Conservation (phyloP, 208 protist species). For the Phytomonas sp. region DNA sequence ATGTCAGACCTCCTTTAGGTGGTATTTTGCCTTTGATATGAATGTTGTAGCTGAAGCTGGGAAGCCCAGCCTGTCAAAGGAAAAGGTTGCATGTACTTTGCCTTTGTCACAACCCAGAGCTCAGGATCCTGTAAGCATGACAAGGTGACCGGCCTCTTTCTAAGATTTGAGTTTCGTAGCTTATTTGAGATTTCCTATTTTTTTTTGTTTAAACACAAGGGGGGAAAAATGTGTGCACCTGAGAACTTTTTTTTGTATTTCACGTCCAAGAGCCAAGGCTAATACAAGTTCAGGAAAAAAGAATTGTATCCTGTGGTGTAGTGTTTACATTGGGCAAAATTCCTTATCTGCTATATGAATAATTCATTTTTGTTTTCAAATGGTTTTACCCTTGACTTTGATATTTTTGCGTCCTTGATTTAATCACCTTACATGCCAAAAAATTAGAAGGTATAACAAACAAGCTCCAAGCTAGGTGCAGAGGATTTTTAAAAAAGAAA, state of each 20-base stretch:
- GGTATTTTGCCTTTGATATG: not conserved
- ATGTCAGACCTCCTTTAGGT: not conserved
- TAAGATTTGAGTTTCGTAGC: too few species aligned
- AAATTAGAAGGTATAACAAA: not conserved
- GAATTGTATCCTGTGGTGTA: not conserved
- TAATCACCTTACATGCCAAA: conserved; percentile 5
- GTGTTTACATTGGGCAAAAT: conserved; percentile 3
- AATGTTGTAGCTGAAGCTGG: not conserved
- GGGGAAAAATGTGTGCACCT: not conserved
- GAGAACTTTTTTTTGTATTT: conserved; percentile 8
- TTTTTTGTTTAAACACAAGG: conserved; percentile 3
- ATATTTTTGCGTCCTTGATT: conserved; percentile 3
- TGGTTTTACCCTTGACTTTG: conserved; percentile 12
- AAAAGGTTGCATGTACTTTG: not conserved
- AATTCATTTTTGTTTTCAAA: conserved; percentile 6
- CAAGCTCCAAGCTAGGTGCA: not conserved
- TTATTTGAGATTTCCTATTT: conserved; percentile 7
- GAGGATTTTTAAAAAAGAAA: not conserved
- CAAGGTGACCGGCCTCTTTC: too few species aligned
- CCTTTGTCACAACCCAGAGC: not conserved
- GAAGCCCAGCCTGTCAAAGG: not conserved
- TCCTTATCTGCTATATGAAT: not conserved
- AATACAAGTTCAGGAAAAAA: not conserved
- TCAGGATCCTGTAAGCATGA: not conserved
- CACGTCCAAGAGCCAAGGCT: not conserved